These are phyloP conservation scores for Helianthus tuberosus DNA, from an alignment of 129 eudicot genomes.

Conservation along the genomic window DNA sequence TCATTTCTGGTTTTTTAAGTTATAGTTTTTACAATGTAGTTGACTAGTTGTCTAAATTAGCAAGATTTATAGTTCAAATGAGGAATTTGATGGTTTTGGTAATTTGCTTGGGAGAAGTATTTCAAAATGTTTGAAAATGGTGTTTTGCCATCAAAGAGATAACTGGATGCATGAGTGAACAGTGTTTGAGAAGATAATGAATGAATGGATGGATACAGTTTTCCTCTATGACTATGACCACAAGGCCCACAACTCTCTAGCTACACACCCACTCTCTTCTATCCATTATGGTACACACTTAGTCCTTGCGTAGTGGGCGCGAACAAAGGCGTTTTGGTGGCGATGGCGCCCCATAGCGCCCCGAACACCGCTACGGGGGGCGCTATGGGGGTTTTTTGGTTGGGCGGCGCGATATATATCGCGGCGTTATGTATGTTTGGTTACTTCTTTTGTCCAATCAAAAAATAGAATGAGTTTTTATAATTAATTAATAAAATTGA, in stretches of 20 bases:
- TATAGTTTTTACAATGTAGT: not conserved
- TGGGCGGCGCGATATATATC: too few species aligned
- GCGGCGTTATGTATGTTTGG: too few species aligned
- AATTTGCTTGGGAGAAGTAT: not conserved
- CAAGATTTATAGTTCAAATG: not conserved
- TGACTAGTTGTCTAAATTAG: not conserved
- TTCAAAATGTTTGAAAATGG: not conserved
- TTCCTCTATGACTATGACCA: conserved; percentile 18
- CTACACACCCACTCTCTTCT: conserved; percentile 9
- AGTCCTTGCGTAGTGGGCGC: too few species aligned
- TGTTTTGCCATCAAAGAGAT: conserved; percentile 8
- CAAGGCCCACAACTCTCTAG: not conserved
- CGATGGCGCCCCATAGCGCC: too few species aligned
- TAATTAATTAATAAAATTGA: too few species aligned
- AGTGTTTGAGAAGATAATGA: conserved; percentile 24
- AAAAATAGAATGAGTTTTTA: too few species aligned
- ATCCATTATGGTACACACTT: conserved; percentile 1
- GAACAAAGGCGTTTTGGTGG: too few species aligned
- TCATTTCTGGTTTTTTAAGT: too few species aligned
- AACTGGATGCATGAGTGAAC: not conserved
- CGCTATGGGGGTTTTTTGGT: too few species aligned
- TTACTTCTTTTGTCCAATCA: too few species aligned
- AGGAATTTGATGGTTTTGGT: conserved; percentile 3
- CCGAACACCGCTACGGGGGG: too few species aligned
- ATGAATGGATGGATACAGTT: conserved; percentile 22